Evolutionary conservation across 306 rosid genomes (phyloP).

Genomic region (Canavalia gladiata): DNA sequence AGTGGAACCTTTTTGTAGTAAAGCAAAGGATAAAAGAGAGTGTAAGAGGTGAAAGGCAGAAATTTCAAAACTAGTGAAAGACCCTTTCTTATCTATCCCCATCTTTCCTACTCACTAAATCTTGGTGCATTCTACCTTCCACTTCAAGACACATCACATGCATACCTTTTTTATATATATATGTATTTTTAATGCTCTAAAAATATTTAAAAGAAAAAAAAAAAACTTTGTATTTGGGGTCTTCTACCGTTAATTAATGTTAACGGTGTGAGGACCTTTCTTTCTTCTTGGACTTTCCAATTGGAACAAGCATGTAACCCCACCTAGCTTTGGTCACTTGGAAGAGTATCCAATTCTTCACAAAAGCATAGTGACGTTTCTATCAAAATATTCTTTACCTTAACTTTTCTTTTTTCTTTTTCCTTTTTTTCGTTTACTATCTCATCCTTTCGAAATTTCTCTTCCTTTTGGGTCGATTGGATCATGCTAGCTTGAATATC

Average conservation of each 20-base stretch:
- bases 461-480: not conserved
- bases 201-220: constrained; percentile 23
- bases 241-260: constrained; percentile 48
- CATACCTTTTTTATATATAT: constrained; percentile 26
- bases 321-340: constrained; percentile 47
- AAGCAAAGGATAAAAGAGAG: constrained; percentile 53
- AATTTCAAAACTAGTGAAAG: constrained; percentile 60
- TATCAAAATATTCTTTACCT: constrained; percentile 60
- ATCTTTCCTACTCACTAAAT: constrained; percentile 52
- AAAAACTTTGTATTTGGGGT: constrained; percentile 34
- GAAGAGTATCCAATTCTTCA: constrained; percentile 73
- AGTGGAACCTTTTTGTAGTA: constrained; percentile 65
- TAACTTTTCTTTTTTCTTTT: not conserved
- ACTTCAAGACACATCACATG: constrained; percentile 59
- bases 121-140: constrained; percentile 54
- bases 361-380: constrained; percentile 51
- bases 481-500: constrained; percentile 21
- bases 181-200: constrained; percentile 21
- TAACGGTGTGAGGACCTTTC: constrained; percentile 47
- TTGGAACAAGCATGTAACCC: constrained; percentile 40
- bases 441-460: not conserved
- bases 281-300: constrained; percentile 37
- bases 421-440: not conserved
- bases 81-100: constrained; percentile 40
- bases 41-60: constrained; percentile 45